Base-by-base conservation (phyloP, 495 filamentous ascomycete species). In the Annulohypoxylon maeteangense region DNA sequence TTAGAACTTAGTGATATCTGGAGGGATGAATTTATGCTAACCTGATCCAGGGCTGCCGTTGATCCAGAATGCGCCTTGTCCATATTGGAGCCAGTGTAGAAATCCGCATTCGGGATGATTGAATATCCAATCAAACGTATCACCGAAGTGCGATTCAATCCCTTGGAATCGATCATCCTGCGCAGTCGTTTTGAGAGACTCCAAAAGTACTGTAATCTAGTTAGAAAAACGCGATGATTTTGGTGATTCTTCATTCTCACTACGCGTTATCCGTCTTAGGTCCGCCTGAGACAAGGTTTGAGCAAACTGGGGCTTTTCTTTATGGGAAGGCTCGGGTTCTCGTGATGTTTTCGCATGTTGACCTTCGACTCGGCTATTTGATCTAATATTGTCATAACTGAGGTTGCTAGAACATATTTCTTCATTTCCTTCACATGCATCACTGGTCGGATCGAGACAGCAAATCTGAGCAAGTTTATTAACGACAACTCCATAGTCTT, bases 41-140 rank as follows among this genome's bases (percentile, higher is more conserved):
- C 53, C 53, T n/a, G 69, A 72, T 22, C 56, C 69, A 8, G 62
- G 69, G 6, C 40, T 62, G 10, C 63, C 69, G 48, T 63, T 36
- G 4, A 72, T 54, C 69, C 69, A 72, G 36, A 62, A 72, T 11
- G 57, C 20, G 3, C 63, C 57, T 4, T 8, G 12, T 14, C 63
- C 63, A 16, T 51, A 36, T 31, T 58, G 36, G 2, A 72, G 18
- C 69, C 69, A 72, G 4, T 58, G 3, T 1, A 14, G 10, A 31
- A 67, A 25, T 7, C 16, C 36, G 11, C 22, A 16, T 47, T 23
- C 23, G 16, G 53, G 20, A 11, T 66, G n/a, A 4, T 69, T 40
- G 27, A 55, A 71, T 42, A 71, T 42, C 68, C 68, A 71, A 42
- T 71, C 47, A 12, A 71, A 71, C 2, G 68, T 62, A 12, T 58